Base-by-base conservation (phyloP, 2,329 filamentous ascomycete species). In the Cladosporium sp. region DNA sequence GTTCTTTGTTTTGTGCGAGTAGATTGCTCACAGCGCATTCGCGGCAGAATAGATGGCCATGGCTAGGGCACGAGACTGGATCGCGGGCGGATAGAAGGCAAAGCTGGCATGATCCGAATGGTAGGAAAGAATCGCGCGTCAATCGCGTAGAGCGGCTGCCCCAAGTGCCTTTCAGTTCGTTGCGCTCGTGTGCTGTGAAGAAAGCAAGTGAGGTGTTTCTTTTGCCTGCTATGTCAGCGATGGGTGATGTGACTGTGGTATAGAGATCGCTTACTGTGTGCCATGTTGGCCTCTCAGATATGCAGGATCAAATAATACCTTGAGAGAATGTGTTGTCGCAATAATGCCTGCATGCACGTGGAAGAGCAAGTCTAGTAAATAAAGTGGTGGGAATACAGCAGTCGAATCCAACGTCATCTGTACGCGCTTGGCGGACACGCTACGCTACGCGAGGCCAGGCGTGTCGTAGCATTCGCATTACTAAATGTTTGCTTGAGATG, bases 11-110 rank as follows among this genome's bases (percentile, higher is more conserved):
- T 69, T 98, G 92, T 1, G 89, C 80, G 1, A 97, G 77, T n/a
- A 98, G 83, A 62, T 97, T 95, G 58, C 77, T 84, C 47, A 97
- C 80, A 7, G 90, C 91, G 72, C 92, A 98, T 72, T 97, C 93
- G 59, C 89, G 84, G 68, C 92, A 98, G 73, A 97, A 97, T 12
- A 98, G 77, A 68, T 97, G 91, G 54, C 92, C 92, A 56, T 84
- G 80, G 2, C 70, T 69, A 2, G 79, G 74, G 68, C 92, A 97
- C 18, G 88, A 83, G 30, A 96, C 89, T 0, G 93, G 91, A 40
- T 89, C 82, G 25, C 85, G 80, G 16, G 91, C 86, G 7, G 85
- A 80, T 53, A 90, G 81, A 13, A 97, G 83, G 64, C 92, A 98
- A 22, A 98, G 78, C 48, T 85, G 82, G 72, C 92, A 98, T 18